Percentiles rank a stretch among this genome's conserved stretches.
phyloP scores from a whole-genome alignment of 2,329 filamentous ascomycete species.

The Cytospora piceicola region DNA sequence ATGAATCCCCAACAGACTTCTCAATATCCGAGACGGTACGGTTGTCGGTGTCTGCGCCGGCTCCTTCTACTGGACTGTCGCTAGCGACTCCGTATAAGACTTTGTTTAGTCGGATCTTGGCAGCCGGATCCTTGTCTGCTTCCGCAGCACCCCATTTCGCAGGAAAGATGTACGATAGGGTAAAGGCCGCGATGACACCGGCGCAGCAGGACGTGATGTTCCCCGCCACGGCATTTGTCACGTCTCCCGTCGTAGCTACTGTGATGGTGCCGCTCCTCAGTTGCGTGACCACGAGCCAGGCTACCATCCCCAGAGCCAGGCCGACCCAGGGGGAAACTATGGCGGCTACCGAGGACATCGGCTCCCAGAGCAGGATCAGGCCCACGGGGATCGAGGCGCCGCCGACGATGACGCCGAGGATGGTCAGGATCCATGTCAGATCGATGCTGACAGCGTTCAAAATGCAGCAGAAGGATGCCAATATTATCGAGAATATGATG shows the following conservation, averaged over 20 bases:
- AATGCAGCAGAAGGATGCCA: slow-evolving; percentile 42
- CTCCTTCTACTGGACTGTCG: neutral
- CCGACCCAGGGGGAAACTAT: slow-evolving; percentile 43
- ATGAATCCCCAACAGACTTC: slow-evolving; percentile 14
- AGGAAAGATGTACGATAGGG: slow-evolving; percentile 42
- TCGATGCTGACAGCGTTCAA: slow-evolving; percentile 43
- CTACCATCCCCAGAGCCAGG: slow-evolving; percentile 39
- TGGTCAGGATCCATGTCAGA: slow-evolving; percentile 46
- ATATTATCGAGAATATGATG: slow-evolving; percentile 39
- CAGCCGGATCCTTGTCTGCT: slow-evolving; percentile 31
- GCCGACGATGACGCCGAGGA: slow-evolving; percentile 46
- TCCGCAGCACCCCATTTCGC: slow-evolving; percentile 35
- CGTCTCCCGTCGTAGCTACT: slow-evolving; percentile 43
- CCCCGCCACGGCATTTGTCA: slow-evolving; percentile 44
- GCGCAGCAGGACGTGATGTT: slow-evolving; percentile 43
- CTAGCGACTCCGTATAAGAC: slow-evolving; percentile 36
- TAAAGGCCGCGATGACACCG: slow-evolving; percentile 41
- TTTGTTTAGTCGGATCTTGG: slow-evolving; percentile 37
- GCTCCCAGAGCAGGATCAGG: slow-evolving; percentile 44
- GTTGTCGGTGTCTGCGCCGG: neutral
- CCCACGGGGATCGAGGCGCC: slow-evolving; percentile 44
- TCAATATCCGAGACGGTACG: slow-evolving; percentile 20
- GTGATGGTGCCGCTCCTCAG: slow-evolving; percentile 41
- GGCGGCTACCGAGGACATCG: slow-evolving; percentile 44
- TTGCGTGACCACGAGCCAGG: slow-evolving; percentile 44